Conservation (phyloP, 2,329 filamentous ascomycete species). For the Akanthomyces lecanii region DNA sequence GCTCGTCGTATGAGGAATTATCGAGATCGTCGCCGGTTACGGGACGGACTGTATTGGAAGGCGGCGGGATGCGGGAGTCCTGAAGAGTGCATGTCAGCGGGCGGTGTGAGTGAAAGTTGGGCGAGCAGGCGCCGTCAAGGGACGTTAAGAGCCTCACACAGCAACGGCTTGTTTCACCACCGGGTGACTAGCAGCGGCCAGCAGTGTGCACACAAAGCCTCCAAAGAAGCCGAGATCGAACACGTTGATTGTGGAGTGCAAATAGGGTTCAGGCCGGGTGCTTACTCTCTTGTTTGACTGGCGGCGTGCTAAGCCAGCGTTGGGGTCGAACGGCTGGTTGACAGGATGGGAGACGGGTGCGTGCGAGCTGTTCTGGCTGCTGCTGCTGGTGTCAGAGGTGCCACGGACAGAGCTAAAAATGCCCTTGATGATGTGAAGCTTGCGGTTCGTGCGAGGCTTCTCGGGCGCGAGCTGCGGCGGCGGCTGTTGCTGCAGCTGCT, state of each 20-base stretch:
- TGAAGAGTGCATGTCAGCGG: conserved; percentile 10
- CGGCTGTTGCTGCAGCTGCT: conserved; percentile 26
- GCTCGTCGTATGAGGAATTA: conserved; percentile 43
- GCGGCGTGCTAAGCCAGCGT: conserved; percentile 46
- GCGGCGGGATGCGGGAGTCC: conserved; percentile 21
- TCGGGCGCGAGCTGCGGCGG: conserved; percentile 27
- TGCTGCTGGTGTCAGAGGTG: conserved; percentile 26
- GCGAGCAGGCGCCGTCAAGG: background rate
- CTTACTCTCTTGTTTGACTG: conserved; percentile 53
- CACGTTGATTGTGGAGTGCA: background rate
- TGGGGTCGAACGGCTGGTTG: conserved; percentile 41
- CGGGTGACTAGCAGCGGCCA: background rate
- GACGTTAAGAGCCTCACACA: conserved; percentile 21
- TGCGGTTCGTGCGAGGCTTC: conserved; percentile 46
- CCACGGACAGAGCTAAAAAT: conserved; percentile 43
- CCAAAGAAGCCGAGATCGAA: background rate
- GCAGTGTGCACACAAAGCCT: background rate
- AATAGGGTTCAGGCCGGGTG: conserved; percentile 28
- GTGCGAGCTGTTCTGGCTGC: conserved; percentile 28
- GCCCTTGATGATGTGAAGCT: conserved; percentile 45
- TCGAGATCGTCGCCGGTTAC: conserved; percentile 42
- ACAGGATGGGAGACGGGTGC: conserved; percentile 24
- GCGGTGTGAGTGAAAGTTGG: conserved; percentile 2
- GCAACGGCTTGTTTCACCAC: background rate
- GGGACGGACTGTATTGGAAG: conserved; percentile 43